Base-by-base conservation (phyloP, 495 filamentous ascomycete genomes). In the Aspergillus campestris region DNA sequence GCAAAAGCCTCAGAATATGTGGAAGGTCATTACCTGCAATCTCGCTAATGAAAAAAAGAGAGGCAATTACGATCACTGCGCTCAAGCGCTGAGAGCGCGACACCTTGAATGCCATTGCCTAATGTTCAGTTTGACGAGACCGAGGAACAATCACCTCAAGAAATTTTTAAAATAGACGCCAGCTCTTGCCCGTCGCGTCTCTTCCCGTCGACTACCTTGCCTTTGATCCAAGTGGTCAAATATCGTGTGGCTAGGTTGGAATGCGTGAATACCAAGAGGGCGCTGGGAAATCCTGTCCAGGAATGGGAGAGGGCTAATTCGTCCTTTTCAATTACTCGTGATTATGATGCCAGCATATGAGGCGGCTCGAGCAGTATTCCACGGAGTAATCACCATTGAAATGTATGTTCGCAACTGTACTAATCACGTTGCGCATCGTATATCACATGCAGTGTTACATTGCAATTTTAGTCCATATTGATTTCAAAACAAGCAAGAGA, bases 31-130 rank as follows among this genome's bases (percentile, higher is more conserved):
- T 47, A 76, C 71, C 56, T 29, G 71, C 67, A 34, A 75, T 75
- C 42, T 77, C 74, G 5, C 65, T 67, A 9, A 72, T 31, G 50
- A 78, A 78, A 47, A 78, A 78, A 12, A 50, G 56, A 4, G 67
- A 67, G n/a, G 74, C 73, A 13, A 76, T 74, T 0, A 35, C 61
- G 44, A 78, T 75, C 9, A 74, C 70, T n/a, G 62, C 57, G 6
- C 48, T 51, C 33, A 78, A 54, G 12, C 72, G 63, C 42, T 58
- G 62, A 11, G 62, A 64, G 34, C 62, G 69, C 31, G 65, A 61
- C 13, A 72, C 42, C 13, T 40, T 50, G 27, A 60, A 38, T 7
- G 40, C 45, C 65, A 65, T 69, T 7, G 15, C 40, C 11, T 9
- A 33, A 31, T 31, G 3, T 40, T 7, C 12, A 27, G 13, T 39